Conservation (phyloP, 2,329 filamentous ascomycete species). For the Penicillium aurantiogriseum region DNA sequence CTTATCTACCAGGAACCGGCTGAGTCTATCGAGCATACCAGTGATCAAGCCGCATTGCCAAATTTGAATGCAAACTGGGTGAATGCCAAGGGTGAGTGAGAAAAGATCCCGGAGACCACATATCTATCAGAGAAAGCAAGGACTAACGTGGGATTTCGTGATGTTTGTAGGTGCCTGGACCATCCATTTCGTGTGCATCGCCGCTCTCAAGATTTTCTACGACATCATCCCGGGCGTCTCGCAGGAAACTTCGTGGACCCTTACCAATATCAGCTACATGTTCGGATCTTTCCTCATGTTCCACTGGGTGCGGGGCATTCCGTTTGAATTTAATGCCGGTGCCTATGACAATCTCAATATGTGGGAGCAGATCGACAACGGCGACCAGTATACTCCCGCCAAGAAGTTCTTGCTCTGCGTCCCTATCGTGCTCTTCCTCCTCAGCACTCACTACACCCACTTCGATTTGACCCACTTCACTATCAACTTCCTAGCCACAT, state of each 20-base stretch:
- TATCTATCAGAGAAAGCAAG: slow-evolving; percentile 1
- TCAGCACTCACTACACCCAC: slow-evolving; percentile 98
- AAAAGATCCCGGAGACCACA: slow-evolving; percentile 2
- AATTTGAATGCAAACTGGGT: slow-evolving; percentile 99
- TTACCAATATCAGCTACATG: slow-evolving; percentile 99
- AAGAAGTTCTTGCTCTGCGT: slow-evolving; percentile 98
- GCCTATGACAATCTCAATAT: slow-evolving; percentile 99
- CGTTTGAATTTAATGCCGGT: slow-evolving; percentile 97
- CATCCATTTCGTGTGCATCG: slow-evolving; percentile 92
- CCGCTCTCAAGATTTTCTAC: slow-evolving; percentile 90
- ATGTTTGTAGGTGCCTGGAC: slow-evolving; percentile 79
- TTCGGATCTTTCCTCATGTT: slow-evolving; percentile 99
- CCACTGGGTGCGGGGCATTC: slow-evolving; percentile 95
- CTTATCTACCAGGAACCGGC: slow-evolving; percentile 96
- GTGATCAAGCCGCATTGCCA: slow-evolving; percentile 88
- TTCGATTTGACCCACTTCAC: slow-evolving; percentile 96
- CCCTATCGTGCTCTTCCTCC: slow-evolving; percentile 87
- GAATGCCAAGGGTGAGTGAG: slow-evolving; percentile 85
- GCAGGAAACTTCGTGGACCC: slow-evolving; percentile 96
- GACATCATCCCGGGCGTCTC: slow-evolving; percentile 95
- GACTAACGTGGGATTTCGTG: slow-evolving; percentile 4
- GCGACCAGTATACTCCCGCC: slow-evolving; percentile 95
- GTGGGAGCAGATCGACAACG: slow-evolving; percentile 99
- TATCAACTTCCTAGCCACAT: slow-evolving; percentile 90
- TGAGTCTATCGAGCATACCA: slow-evolving; percentile 96